Evolutionary conservation across 352 stramenopile genomes (phyloP).

Genomic region (Globisporangium ultimum): DNA sequence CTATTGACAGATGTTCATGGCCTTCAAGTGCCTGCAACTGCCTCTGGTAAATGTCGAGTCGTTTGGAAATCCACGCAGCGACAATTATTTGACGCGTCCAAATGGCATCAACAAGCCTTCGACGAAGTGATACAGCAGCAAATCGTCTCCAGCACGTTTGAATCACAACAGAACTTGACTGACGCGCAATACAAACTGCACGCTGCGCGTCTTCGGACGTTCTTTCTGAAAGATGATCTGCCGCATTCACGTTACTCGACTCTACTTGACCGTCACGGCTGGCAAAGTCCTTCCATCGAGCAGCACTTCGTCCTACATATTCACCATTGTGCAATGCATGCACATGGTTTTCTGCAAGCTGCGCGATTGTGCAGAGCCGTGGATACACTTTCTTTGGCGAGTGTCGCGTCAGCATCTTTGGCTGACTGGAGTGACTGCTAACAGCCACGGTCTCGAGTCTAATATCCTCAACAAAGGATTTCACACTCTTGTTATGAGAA

Average conservation of each 20-base stretch:
- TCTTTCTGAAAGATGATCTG: not conserved
- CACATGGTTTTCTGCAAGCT: constrained; percentile 40
- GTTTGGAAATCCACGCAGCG: constrained; percentile 33
- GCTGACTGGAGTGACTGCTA: not conserved
- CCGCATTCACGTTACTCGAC: not conserved
- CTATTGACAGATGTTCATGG: not conserved
- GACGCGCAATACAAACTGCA: constrained; percentile 20
- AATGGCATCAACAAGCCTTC: constrained; percentile 17
- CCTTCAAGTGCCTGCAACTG: constrained; percentile 3
- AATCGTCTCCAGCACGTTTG: constrained; percentile 43
- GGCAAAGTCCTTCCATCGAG: constrained; percentile 34
- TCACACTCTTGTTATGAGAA: not conserved
- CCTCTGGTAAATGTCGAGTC: constrained; percentile 3
- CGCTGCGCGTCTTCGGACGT: constrained; percentile 16
- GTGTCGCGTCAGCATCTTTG: not conserved
- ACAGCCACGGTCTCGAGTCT: not conserved
- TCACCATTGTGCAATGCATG: constrained; percentile 28
- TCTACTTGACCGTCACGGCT: not conserved
- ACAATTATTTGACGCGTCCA: constrained; percentile 42
- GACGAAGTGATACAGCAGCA: constrained; percentile 21
- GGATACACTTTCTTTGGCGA: constrained; percentile 12
- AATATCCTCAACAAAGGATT: not conserved
- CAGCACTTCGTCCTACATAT: constrained; percentile 43
- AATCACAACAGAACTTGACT: constrained; percentile 44
- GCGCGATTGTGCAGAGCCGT: constrained; percentile 42